Conservation (phyloP, 108 stramenopile genomes). For the Stephanodiscus triporus region DNA sequence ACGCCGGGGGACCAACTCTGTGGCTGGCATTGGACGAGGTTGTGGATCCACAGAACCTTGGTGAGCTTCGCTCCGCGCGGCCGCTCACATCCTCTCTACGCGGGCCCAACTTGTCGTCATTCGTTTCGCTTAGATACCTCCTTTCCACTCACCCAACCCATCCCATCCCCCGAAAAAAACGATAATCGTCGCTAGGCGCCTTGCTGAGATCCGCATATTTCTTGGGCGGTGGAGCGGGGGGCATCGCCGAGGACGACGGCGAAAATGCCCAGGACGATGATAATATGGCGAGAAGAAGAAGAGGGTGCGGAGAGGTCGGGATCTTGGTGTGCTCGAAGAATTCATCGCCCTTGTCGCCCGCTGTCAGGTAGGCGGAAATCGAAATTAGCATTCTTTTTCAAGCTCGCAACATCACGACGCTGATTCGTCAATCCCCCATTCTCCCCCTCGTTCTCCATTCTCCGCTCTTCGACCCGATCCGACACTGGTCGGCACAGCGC, state of each 20-base stretch:
- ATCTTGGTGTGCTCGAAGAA: slow-evolving; percentile 89
- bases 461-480: neutral
- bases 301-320: slow-evolving; percentile 39
- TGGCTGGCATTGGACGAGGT: slow-evolving; percentile 94
- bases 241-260: slow-evolving; percentile 21
- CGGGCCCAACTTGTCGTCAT: neutral
- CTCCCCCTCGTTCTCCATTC: neutral
- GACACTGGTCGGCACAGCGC: slow-evolving; percentile 39
- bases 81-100: no score
- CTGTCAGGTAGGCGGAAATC: slow-evolving; percentile 45
- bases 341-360: slow-evolving; percentile 76
- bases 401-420: no score
- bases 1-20: slow-evolving; percentile 35
- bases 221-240: slow-evolving; percentile 60
- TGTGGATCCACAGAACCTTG: slow-evolving; percentile 94
- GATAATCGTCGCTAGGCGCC: slow-evolving; percentile 37
- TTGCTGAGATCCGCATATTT: slow-evolving; percentile 83
- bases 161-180: no score
- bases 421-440: no score
- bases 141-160: no score
- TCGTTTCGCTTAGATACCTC: no score
- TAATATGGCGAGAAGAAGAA: neutral
- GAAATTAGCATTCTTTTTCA: no score
- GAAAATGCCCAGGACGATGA: neutral
- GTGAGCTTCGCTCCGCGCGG: no score